Evolutionary conservation across 129 eudicot species (phyloP).

Genomic region (Centaurea solstitialis): DNA sequence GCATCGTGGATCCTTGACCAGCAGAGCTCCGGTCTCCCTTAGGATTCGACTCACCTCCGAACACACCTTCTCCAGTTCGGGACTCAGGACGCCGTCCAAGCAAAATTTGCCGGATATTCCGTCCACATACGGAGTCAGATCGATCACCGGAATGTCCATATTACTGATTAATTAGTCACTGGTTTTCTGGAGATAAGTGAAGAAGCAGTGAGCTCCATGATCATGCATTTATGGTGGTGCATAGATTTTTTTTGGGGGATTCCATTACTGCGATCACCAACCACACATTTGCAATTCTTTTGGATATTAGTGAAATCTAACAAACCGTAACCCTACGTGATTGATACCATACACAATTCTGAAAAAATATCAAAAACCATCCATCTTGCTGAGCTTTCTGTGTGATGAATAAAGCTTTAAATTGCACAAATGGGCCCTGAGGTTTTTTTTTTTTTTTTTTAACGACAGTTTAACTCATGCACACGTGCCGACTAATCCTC

Average conservation of each 20-base stretch:
- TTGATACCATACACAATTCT: slow-evolving; percentile 34
- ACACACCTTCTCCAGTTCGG: slow-evolving; percentile 43
- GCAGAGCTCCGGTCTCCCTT: slow-evolving; percentile 69
- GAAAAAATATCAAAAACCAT: neutral
- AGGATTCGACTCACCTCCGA: slow-evolving; percentile 64
- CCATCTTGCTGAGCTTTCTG: neutral
- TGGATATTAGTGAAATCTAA: neutral
- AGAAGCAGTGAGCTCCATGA: neutral
- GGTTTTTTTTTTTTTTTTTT: too few relatives aligned
- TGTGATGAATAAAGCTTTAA: neutral
- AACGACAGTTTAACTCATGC: too few relatives aligned
- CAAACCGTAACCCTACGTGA: neutral
- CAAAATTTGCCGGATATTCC: slow-evolving; percentile 4
- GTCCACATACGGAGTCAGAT: slow-evolving; percentile 51
- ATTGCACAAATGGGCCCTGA: neutral
- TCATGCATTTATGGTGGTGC: neutral
- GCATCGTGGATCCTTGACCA: slow-evolving; percentile 76
- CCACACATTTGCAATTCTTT: neutral
- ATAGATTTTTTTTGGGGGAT: neutral
- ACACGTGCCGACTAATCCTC: too few relatives aligned
- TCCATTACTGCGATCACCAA: neutral
- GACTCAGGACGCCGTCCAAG: slow-evolving; percentile 26
- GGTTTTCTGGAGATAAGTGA: neutral
- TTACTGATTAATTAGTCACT: neutral
- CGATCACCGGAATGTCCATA: slow-evolving; percentile 76